These are phyloP conservation scores for Trichoderma sp. DNA, from an alignment of 2,329 filamentous ascomycete genomes.

Conservation along the genomic window DNA sequence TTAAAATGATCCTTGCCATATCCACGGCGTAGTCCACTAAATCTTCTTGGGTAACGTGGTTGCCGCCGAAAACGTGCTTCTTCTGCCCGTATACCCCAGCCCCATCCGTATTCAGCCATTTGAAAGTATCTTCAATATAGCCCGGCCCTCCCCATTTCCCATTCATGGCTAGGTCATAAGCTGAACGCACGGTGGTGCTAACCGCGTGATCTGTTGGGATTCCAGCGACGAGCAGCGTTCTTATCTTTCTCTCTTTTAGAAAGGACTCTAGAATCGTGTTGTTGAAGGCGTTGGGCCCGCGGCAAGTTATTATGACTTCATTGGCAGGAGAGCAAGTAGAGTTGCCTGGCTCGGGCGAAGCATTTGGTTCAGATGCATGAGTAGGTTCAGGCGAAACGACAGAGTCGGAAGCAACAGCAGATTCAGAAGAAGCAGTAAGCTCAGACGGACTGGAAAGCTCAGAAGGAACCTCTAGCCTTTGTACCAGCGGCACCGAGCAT, in stretches of 20 bases:
- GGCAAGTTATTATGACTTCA: slow-evolving; percentile 19
- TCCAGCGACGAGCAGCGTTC: slow-evolving; percentile 29
- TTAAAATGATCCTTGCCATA: slow-evolving; percentile 30
- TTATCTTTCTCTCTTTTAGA: slow-evolving; percentile 25
- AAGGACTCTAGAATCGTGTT: slow-evolving; percentile 26
- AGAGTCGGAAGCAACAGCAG: neutral
- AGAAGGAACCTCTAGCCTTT: neutral
- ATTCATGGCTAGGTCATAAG: slow-evolving; percentile 28
- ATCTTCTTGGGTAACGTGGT: neutral
- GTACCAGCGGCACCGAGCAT: slow-evolving; percentile 23
- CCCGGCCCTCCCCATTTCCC: slow-evolving; percentile 31
- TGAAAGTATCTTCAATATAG: slow-evolving; percentile 26
- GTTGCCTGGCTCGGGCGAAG: neutral
- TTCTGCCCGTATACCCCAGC: slow-evolving; percentile 19
- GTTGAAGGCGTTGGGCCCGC: slow-evolving; percentile 24
- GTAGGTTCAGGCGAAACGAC: neutral
- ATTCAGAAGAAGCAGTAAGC: neutral
- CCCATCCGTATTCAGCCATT: slow-evolving; percentile 27
- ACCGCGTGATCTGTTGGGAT: slow-evolving; percentile 27
- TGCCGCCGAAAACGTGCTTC: neutral
- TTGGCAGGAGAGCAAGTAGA: neutral
- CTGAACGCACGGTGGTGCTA: slow-evolving; percentile 30
- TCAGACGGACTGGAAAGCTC: neutral
- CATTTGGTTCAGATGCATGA: neutral
- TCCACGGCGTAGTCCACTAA: slow-evolving; percentile 23